Conservation (phyloP, 306 rosid species). For the cucumber (Cucumis sativus) region Cucumber_9930_V3 NC_026661.2:1700501-1701000, state of each 20-base stretch:
- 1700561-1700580: conserved; percentile 40
- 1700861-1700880: conserved; percentile 95
- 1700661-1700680: conserved; percentile 77
- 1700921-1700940: background rate
- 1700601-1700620: conserved; percentile 82
- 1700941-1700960: background rate
- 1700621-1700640: conserved; percentile 91
- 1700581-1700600: conserved; percentile 86
- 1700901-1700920: conserved; percentile 20
- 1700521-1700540: conserved; percentile 5
- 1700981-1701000: background rate
- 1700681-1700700: conserved; percentile 76
- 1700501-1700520: background rate
- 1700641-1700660: conserved; percentile 97
- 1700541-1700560: conserved; percentile 13
- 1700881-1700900: conserved; percentile 98
- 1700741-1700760: conserved; percentile 90
- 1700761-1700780: conserved; percentile 99
- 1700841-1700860: conserved; percentile 90
- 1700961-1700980: background rate
- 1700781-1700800: conserved; percentile 94
- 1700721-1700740: conserved; percentile 98
- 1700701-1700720: conserved; percentile 88
- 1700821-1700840: conserved; percentile 85
- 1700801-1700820: conserved; percentile 75